phyloP scores from a whole-genome alignment of 106 monocot species.

The Agapanthus africanus region DNA sequence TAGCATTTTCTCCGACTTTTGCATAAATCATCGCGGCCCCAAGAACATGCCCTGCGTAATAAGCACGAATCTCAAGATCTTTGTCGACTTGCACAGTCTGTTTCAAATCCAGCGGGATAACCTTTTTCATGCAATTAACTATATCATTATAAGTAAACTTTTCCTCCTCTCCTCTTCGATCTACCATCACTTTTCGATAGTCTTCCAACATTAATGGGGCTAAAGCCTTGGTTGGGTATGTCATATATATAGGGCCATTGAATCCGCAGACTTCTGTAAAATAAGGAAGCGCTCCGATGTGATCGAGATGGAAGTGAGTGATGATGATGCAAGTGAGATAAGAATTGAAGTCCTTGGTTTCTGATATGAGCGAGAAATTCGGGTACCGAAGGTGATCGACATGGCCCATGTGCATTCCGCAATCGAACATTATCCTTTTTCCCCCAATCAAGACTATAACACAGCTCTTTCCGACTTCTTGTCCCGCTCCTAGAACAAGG shows the following conservation, averaged over 20 bases:
- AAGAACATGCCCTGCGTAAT: conserved; percentile 98
- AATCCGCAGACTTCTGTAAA: conserved; percentile 97
- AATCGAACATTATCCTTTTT: conserved; percentile 95
- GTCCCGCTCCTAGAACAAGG: conserved; percentile 88
- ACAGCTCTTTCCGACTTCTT: conserved; percentile 99
- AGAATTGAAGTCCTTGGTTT: conserved; percentile 45
- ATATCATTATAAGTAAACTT: conserved; percentile 76
- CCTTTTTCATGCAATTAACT: conserved; percentile 81
- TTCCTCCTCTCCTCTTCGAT: conserved; percentile 77
- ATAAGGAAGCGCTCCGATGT: conserved; percentile 94
- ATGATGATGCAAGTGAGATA: conserved; percentile 67
- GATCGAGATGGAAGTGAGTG: conserved; percentile 97
- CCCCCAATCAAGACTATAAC: conserved; percentile 71
- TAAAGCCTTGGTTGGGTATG: conserved; percentile 97
- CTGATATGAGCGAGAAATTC: conserved; percentile 77
- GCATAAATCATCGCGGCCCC: conserved; percentile 98
- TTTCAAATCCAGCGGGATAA: conserved; percentile 76
- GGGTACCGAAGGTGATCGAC: conserved; percentile 62
- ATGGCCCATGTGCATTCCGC: conserved; percentile 98
- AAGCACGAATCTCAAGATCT: conserved; percentile 85
- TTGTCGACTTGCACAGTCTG: conserved; percentile 82
- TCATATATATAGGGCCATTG: conserved; percentile 88
- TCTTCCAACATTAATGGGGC: conserved; percentile 93
- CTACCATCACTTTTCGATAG: conserved; percentile 84
- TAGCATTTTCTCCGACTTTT: conserved; percentile 54